Conservation (phyloP, 1,284 basidiomycete genomes). For the Papiliotrema nemorosa region DNA sequence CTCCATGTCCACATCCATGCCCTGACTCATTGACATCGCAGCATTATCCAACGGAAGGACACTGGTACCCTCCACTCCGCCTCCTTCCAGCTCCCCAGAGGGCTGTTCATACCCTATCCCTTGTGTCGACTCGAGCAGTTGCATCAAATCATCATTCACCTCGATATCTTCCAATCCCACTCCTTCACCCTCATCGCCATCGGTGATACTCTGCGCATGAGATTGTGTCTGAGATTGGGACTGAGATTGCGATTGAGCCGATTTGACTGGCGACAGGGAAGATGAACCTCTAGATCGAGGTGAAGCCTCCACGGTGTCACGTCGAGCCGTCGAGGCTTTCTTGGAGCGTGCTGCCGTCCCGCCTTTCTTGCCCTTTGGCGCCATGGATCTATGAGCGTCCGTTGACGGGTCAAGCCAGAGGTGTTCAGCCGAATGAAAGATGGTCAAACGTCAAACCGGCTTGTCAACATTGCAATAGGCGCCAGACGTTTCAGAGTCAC, state of each 20-base stretch:
- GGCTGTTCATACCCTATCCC: background rate
- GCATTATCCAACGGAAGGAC: background rate
- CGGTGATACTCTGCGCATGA: too few species aligned
- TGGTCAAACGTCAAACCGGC: too few species aligned
- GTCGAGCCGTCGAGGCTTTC: background rate
- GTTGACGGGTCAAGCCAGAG: too few species aligned
- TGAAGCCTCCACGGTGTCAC: background rate
- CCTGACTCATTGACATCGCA: background rate
- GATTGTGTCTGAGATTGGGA: too few species aligned
- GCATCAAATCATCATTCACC: background rate
- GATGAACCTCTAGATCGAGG: conserved; percentile 10
- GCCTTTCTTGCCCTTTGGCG: background rate
- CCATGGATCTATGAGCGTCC: too few species aligned
- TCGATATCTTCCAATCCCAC: too few species aligned
- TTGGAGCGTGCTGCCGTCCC: background rate
- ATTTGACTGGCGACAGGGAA: conserved; percentile 22
- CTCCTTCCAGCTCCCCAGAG: background rate
- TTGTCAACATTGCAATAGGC: too few species aligned
- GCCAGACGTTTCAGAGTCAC: too few species aligned
- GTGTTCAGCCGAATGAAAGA: too few species aligned
- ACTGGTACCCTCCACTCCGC: background rate
- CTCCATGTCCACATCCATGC: background rate
- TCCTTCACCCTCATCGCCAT: too few species aligned
- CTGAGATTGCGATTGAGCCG: conserved; percentile 7
- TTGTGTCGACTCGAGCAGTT: too few species aligned